phyloP scores from a whole-genome alignment of 2,329 filamentous ascomycete genomes.

The Bipolaris sorokiniana region DNA sequence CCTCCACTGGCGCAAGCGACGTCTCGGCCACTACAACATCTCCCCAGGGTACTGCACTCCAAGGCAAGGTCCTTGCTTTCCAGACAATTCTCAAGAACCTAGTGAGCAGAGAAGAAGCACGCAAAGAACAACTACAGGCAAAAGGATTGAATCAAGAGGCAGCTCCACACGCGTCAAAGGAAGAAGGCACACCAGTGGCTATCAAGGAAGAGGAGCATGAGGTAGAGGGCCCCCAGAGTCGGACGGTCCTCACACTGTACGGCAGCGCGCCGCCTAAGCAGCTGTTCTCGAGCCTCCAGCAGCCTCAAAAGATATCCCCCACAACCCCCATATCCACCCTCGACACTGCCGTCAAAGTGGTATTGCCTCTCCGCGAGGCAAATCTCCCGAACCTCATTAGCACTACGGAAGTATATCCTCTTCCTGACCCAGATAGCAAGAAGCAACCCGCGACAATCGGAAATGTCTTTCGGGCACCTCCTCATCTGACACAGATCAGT shows the following conservation, averaged over 20 bases:
- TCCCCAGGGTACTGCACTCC: slow-evolving; percentile 44
- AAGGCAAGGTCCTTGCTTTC: slow-evolving; percentile 43
- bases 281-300: slow-evolving; percentile 84
- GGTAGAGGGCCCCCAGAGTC: slow-evolving; percentile 49
- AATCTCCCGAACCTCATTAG: slow-evolving; percentile 77
- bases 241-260: slow-evolving; percentile 74
- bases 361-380: slow-evolving; percentile 64
- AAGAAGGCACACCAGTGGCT: slow-evolving; percentile 19
- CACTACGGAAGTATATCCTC: slow-evolving; percentile 68
- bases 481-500: slow-evolving; percentile 68
- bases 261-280: slow-evolving; percentile 76
- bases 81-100: slow-evolving; percentile 40
- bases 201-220: slow-evolving; percentile 33
- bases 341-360: slow-evolving; percentile 52
- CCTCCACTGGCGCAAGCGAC: slow-evolving; percentile 38
- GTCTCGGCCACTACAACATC: slow-evolving; percentile 35
- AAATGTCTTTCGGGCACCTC: slow-evolving; percentile 73
- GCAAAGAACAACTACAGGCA: slow-evolving; percentile 18
- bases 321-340: slow-evolving; percentile 44
- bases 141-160: slow-evolving; percentile 14
- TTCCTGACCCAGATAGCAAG: slow-evolving; percentile 49
- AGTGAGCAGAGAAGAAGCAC: slow-evolving; percentile 38
- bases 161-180: slow-evolving; percentile 13
- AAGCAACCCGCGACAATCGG: slow-evolving; percentile 70
- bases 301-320: slow-evolving; percentile 51